These are phyloP conservation scores for Hydnomerulius pinastri DNA, from an alignment of 768 basidiomycete species.

Conservation along the genomic window DNA sequence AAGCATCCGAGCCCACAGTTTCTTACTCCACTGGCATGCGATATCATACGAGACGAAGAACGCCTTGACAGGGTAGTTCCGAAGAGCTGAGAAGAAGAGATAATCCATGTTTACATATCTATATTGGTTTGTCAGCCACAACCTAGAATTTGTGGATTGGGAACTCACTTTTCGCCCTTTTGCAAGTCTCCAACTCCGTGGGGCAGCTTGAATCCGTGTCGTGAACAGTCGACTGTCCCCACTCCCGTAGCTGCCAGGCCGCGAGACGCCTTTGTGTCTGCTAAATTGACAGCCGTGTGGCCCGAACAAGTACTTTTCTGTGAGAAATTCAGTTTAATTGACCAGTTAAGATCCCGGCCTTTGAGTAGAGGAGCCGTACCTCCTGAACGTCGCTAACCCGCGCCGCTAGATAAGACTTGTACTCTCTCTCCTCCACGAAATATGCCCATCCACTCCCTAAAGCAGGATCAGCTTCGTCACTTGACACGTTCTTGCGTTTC, in stretches of 20 bases:
- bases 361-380: neutral
- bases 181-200: slow-evolving; percentile 17
- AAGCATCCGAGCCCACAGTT: slow-evolving; percentile 4
- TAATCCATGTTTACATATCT: slow-evolving; percentile 23
- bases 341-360: too few relatives aligned
- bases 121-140: neutral
- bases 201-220: slow-evolving; percentile 19
- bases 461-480: slow-evolving; percentile 26
- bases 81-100: slow-evolving; percentile 4
- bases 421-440: slow-evolving; percentile 25
- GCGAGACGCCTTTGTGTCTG: neutral
- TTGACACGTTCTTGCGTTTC: slow-evolving; percentile 27
- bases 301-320: slow-evolving; percentile 7
- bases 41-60: slow-evolving; percentile 17
- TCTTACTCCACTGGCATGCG: slow-evolving; percentile 11
- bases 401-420: slow-evolving; percentile 17
- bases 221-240: slow-evolving; percentile 28
- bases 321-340: neutral
- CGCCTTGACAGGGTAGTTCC: neutral
- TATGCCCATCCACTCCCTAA: slow-evolving; percentile 30
- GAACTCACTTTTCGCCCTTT: slow-evolving; percentile 15
- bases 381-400: neutral
- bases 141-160: neutral
- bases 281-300: slow-evolving; percentile 10
- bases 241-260: slow-evolving; percentile 30